Evolutionary conservation across 2,329 filamentous ascomycete species (phyloP).

Genomic region (Stagonosporopsis tanaceti): DNA sequence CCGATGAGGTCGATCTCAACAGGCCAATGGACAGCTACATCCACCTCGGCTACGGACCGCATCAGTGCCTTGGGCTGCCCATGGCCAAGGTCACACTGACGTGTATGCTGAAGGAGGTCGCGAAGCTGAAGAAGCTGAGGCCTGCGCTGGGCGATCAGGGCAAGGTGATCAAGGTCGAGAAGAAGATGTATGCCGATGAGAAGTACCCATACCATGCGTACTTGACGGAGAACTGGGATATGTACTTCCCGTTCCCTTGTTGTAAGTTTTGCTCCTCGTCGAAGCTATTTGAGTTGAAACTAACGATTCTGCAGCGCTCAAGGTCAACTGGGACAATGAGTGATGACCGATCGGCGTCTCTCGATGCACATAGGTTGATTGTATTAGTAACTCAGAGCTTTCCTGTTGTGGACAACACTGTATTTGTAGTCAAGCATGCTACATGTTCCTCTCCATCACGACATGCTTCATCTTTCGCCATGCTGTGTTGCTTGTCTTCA

Average conservation of each 20-base stretch:
- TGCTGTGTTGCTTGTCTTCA: too few species aligned
- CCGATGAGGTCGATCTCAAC: conserved; percentile 49
- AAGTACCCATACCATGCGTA: conserved; percentile 54
- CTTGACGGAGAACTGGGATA: conserved; percentile 58
- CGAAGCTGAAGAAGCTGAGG: conserved; percentile 49
- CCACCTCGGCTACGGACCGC: conserved; percentile 54
- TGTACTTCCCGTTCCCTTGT: conserved; percentile 57
- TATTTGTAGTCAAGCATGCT: too few species aligned
- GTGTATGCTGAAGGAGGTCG: conserved; percentile 56
- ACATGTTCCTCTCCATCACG: too few species aligned
- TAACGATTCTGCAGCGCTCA: conserved; percentile 34
- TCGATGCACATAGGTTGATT: too few species aligned
- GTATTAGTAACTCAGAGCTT: too few species aligned
- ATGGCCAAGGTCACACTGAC: conserved; percentile 56
- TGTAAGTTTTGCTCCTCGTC: conserved; percentile 46
- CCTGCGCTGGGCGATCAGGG: conserved; percentile 52
- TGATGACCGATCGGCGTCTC: background rate
- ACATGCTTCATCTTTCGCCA: too few species aligned
- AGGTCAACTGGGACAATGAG: conserved; percentile 40
- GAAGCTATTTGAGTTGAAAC: too few species aligned
- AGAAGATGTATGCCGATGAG: conserved; percentile 36
- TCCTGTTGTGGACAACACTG: too few species aligned
- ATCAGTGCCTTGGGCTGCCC: conserved; percentile 54
- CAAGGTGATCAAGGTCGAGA: conserved; percentile 54
- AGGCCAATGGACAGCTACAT: conserved; percentile 54